phyloP scores from a whole-genome alignment of 2,329 filamentous ascomycete genomes.

The Zasmidium angulare region DNA sequence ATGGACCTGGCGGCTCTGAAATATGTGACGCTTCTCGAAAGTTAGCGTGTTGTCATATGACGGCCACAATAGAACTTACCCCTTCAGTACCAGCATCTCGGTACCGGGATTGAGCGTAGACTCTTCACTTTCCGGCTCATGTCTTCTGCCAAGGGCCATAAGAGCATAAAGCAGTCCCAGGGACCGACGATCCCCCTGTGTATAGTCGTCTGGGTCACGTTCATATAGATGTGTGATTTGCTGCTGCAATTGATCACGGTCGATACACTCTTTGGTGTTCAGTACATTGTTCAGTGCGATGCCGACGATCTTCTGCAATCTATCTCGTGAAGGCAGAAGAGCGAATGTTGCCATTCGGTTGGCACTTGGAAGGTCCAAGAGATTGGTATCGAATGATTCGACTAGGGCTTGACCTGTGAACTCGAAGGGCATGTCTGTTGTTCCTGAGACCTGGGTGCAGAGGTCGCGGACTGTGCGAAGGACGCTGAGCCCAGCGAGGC shows the following conservation, averaged over 20 bases:
- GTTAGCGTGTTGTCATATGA: background rate
- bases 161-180: constrained; percentile 13
- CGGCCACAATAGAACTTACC: constrained; percentile 2
- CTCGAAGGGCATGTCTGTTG: background rate
- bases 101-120: background rate
- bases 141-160: constrained; percentile 12
- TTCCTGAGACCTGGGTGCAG: constrained; percentile 12
- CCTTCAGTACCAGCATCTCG: constrained; percentile 6
- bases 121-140: constrained; percentile 1
- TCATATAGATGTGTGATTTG: constrained; percentile 10
- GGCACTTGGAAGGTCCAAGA: background rate
- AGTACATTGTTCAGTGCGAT: constrained; percentile 16
- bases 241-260: background rate
- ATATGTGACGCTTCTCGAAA: constrained; percentile 16
- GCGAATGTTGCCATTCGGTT: constrained; percentile 11
- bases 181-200: constrained; percentile 3
- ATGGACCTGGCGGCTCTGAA: constrained; percentile 20
- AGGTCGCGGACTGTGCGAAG: constrained; percentile 7
- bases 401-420: background rate
- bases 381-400: constrained; percentile 1
- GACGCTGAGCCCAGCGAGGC: constrained; percentile 7
- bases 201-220: constrained; percentile 11
- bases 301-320: constrained; percentile 12
- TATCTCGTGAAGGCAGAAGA: constrained; percentile 16
- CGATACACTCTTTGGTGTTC: constrained; percentile 2